Conservation (phyloP, 2,329 filamentous ascomycete genomes). For the Hirsutella thompsonii region DNA sequence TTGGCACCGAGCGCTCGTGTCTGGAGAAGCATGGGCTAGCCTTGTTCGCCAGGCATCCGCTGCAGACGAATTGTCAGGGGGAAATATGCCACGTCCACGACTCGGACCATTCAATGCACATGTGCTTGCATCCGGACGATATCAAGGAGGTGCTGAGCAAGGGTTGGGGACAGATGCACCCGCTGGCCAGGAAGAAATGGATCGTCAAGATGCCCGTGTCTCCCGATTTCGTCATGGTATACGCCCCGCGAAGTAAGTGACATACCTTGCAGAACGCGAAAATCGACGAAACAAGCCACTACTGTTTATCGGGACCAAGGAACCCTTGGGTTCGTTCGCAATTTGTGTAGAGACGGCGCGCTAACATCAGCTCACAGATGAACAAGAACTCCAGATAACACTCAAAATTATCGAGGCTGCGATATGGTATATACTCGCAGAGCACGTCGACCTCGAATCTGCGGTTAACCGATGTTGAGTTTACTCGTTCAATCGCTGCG, state of each 20-base stretch:
- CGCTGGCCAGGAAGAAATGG: constrained; percentile 53
- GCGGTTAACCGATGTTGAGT: background rate
- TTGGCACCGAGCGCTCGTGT: constrained; percentile 56
- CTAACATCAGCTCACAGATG: constrained; percentile 23
- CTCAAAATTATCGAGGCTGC: constrained; percentile 61
- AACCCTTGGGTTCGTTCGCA: too few relatives aligned
- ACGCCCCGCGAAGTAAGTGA: constrained; percentile 52
- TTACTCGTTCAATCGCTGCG: too few relatives aligned
- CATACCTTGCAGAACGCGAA: too few relatives aligned
- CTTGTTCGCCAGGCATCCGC: constrained; percentile 53
- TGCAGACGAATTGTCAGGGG: constrained; percentile 62
- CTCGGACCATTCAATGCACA: constrained; percentile 63
- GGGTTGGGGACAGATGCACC: constrained; percentile 67
- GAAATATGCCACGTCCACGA: constrained; percentile 74
- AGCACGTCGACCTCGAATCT: constrained; percentile 25
- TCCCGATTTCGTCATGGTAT: constrained; percentile 66
- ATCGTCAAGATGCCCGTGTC: constrained; percentile 54
- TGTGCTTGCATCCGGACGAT: constrained; percentile 70
- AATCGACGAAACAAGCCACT: too few relatives aligned
- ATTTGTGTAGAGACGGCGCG: too few relatives aligned
- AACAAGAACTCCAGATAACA: constrained; percentile 54
- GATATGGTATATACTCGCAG: constrained; percentile 49
- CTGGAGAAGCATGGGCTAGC: constrained; percentile 74
- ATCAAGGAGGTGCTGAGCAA: constrained; percentile 57
- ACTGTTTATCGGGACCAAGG: too few relatives aligned